Percentiles rank a stretch among this genome's conserved stretches.
phyloP scores from a whole-genome alignment of 2,329 filamentous ascomycete genomes.

The Mycocentrospora acerina region DNA sequence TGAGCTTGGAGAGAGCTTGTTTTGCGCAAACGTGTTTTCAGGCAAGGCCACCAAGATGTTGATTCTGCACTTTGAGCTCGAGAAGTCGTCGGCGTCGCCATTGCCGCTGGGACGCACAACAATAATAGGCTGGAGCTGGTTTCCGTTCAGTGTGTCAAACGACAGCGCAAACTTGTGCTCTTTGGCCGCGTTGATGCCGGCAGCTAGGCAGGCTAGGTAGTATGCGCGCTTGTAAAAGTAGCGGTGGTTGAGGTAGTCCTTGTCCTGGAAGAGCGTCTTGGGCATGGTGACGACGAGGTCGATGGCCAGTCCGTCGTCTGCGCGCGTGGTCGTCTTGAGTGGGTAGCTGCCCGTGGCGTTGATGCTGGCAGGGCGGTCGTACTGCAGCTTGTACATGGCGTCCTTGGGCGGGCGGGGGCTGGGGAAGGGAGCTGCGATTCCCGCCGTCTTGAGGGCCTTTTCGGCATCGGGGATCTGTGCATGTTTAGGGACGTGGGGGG shows the following conservation, averaged over 20 bases:
- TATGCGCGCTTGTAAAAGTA: conserved; percentile 96
- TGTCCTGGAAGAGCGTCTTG: conserved; percentile 76
- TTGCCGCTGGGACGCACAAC: conserved; percentile 45
- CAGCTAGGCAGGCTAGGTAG: conserved; percentile 80
- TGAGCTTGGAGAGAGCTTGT: conserved; percentile 69
- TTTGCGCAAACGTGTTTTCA: conserved; percentile 66
- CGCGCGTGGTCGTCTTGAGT: conserved; percentile 70
- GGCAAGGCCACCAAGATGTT: conserved; percentile 76
- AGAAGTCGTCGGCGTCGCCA: conserved; percentile 40
- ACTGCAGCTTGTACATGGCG: conserved; percentile 79
- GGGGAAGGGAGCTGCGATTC: conserved; percentile 79
- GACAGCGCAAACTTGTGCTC: conserved; percentile 57
- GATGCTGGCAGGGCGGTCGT: conserved; percentile 71
- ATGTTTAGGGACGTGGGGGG: conserved; percentile 10
- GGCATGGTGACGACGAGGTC: conserved; percentile 92
- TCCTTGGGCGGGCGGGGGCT: conserved; percentile 74
- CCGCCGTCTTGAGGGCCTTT: conserved; percentile 64
- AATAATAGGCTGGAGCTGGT: conserved; percentile 72
- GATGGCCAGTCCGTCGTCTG: conserved; percentile 60
- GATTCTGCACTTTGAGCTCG: conserved; percentile 51
- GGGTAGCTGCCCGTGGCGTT: conserved; percentile 91
- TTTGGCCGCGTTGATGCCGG: conserved; percentile 63
- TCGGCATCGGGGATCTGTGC: conserved; percentile 69
- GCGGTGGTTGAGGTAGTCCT: conserved; percentile 88
- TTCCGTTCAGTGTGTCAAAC: conserved; percentile 71